Evolutionary conservation across 1,284 basidiomycete genomes (phyloP), one percentile per base, ranked within the genome.

Genomic region (Phaffia rhodozyma): DNA sequence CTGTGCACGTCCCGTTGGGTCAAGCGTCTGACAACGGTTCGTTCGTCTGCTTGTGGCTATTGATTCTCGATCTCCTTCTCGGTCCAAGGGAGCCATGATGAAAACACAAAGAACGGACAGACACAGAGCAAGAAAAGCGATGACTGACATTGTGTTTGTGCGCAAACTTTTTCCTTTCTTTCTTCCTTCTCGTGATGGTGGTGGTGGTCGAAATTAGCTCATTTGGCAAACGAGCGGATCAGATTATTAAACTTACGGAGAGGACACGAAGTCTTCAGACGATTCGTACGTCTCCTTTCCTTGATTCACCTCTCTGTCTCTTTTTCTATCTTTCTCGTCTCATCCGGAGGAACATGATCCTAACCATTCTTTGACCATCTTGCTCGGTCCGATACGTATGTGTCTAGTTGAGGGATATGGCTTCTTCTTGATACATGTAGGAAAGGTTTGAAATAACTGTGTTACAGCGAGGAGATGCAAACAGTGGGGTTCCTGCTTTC

Each of bases 1-100:
- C 89, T 0, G 78, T 94, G 20, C 91, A 94, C 74, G 79, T 94
- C 3, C 91, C 91, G 0, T 85, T 94, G 78, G 91, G 90, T 0
- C 87, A 90, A 72, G 87, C 86, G 71, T 83, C 65, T 25, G 68
- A 69, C 55, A 66, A 67, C 83, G 43, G 87, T 87, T 70, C 68
- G 83, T 77, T 16, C 47, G 38, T 7, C 16, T 55, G 32, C 16
- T 34, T n/a, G 32, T 34, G 32, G 5, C 30, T 23, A 6, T 27
- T 61, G 3, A 23, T 7, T 56, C 34, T 1, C 21, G 27, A 58
- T 23, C n/a, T 53, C 21, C 55, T 47, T 47, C n/a, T 48, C 69
- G 70, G 60, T 66, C 67, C 23, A n/a, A n/a, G n/a, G n/a, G n/a
- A n/a, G n/a, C n/a, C n/a, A n/a, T n/a, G n/a, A n/a, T n/a, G n/a